phyloP scores from a whole-genome alignment of 2,329 filamentous ascomycete species.

The Pseudogymnoascus destructans region DNA sequence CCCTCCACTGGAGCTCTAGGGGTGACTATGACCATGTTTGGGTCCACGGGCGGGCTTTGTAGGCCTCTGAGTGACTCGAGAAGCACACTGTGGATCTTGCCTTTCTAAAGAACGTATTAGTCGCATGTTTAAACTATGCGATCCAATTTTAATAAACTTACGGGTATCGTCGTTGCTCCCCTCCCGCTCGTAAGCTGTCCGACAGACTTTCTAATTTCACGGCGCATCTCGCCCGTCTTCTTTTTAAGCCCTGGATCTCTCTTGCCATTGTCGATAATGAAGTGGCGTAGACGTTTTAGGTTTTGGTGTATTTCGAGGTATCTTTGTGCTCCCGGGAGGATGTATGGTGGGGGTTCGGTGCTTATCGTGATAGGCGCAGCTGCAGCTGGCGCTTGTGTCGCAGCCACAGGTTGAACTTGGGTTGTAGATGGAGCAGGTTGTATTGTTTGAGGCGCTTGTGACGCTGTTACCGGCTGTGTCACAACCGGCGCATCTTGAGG shows the following conservation, averaged over 20 bases:
- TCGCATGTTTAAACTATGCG: neutral
- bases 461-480: neutral
- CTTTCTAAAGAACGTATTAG: conserved; percentile 23
- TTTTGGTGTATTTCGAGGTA: conserved; percentile 50
- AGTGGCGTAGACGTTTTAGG: conserved; percentile 47
- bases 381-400: neutral
- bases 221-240: conserved; percentile 56
- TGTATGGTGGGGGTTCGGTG: conserved; percentile 9
- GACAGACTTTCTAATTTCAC: conserved; percentile 57
- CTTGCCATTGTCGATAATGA: conserved; percentile 41
- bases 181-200: conserved; percentile 60
- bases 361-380: neutral
- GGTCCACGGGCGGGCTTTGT: conserved; percentile 40
- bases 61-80: conserved; percentile 38
- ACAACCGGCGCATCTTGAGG: neutral
- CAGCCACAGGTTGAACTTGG: neutral
- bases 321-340: conserved; percentile 28
- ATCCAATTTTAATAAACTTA: conserved; percentile 27
- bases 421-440: conserved; percentile 3
- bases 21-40: conserved; percentile 39
- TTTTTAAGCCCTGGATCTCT: conserved; percentile 45
- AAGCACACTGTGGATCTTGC: conserved; percentile 39
- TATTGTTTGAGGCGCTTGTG: neutral
- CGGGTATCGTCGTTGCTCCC: conserved; percentile 45
- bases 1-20: conserved; percentile 33